These are phyloP conservation scores for Debaryomyces psychrophilus DNA, from an alignment of 1,139 yeast species.

Conservation along the genomic window DNA sequence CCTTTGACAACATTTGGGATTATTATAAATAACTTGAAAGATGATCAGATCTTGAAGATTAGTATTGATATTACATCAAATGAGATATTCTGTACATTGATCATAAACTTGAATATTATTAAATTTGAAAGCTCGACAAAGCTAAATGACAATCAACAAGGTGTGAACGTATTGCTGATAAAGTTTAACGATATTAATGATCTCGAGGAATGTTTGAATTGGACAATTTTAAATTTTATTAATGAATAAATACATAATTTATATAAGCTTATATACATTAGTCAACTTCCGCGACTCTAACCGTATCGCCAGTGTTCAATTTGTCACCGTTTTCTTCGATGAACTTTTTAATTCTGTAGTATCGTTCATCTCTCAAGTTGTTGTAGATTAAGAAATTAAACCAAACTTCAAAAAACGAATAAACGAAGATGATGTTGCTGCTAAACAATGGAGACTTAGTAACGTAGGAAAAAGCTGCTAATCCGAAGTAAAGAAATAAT, in stretches of 20 bases:
- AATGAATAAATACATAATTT: conserved; percentile 17
- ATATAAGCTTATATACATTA: conserved; percentile 10
- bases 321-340: conserved; percentile 41
- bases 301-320: conserved; percentile 32
- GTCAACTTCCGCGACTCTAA: conserved; percentile 30
- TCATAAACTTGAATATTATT: conserved; percentile 36
- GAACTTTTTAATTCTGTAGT: conserved; percentile 42
- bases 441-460: conserved; percentile 49
- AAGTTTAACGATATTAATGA: conserved; percentile 63
- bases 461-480: conserved; percentile 50
- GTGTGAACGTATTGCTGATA: conserved; percentile 45
- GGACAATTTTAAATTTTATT: conserved; percentile 53
- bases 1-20: conserved; percentile 35
- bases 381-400: conserved; percentile 64
- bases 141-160: conserved; percentile 35
- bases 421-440: conserved; percentile 64
- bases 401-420: conserved; percentile 73
- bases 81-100: conserved; percentile 45
- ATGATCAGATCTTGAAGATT: conserved; percentile 28
- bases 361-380: conserved; percentile 66
- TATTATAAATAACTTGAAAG: conserved; percentile 16
- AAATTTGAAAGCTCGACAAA: conserved; percentile 34
- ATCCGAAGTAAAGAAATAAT: conserved; percentile 54
- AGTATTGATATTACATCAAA: conserved; percentile 40
- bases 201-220: conserved; percentile 65